Evolutionary conservation across 768 basidiomycete genomes (phyloP).

Genomic region (Sporobolomyces phaffii): DNA sequence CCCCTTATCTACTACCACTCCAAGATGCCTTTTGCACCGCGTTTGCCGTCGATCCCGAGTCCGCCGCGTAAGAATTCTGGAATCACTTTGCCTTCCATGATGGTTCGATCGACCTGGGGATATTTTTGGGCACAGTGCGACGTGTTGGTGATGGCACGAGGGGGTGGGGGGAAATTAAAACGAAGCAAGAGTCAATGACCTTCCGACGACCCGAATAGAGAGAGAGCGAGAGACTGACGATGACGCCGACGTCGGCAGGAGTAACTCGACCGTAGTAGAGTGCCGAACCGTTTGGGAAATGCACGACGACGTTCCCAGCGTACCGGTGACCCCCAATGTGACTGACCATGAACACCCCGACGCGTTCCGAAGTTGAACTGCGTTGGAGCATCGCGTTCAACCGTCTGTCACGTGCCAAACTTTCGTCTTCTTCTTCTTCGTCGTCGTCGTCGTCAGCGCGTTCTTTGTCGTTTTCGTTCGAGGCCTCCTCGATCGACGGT

Average conservation of each 20-base stretch:
- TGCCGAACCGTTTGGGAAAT: conserved; percentile 50
- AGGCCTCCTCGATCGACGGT: conserved; percentile 60
- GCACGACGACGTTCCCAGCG: conserved; percentile 36
- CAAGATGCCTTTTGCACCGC: conserved; percentile 38
- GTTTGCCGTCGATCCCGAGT: conserved; percentile 56
- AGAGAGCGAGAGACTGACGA: conserved; percentile 51
- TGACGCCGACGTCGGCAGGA: conserved; percentile 76
- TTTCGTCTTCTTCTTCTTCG: no score
- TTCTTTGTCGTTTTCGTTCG: conserved; percentile 50
- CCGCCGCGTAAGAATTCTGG: conserved; percentile 81
- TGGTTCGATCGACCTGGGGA: conserved; percentile 60
- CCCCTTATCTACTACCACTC: conserved; percentile 40
- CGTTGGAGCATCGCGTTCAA: conserved; percentile 56
- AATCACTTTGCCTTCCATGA: conserved; percentile 74
- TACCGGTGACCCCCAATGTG: conserved; percentile 84
- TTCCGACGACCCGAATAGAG: background rate
- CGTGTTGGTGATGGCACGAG: no score
- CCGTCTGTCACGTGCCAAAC: no score
- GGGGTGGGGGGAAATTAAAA: no score
- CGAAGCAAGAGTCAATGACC: no score
- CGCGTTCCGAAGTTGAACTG: conserved; percentile 53
- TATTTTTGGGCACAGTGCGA: background rate
- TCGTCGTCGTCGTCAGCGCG: no score
- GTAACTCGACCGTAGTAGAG: conserved; percentile 94
- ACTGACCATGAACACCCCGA: conserved; percentile 75